phyloP scores from a whole-genome alignment of 192 early-diverging fungal genomes.

The Jimgerdemannia flammicorona region DNA sequence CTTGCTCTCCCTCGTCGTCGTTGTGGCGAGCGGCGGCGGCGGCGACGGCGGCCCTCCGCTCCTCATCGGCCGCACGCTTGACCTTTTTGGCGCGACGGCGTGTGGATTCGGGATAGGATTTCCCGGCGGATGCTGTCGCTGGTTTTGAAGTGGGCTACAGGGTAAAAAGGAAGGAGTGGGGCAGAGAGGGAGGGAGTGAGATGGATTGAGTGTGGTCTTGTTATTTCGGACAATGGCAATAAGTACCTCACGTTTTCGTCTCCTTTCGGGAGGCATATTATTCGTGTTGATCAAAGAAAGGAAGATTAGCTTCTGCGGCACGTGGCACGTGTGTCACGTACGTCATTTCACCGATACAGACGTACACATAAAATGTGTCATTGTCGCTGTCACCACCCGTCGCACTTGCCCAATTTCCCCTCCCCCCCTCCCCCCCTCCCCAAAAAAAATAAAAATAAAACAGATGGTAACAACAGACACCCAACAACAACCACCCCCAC shows the following conservation, averaged over 20 bases:
- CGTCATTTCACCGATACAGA: background rate
- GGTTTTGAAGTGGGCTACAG: background rate
- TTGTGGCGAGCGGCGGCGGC: constrained; percentile 1
- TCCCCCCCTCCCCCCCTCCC: background rate
- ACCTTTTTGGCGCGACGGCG: background rate
- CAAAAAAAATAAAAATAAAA: background rate
- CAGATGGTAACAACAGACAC: background rate
- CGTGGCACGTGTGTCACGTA: background rate
- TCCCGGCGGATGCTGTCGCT: background rate
- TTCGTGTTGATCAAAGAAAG: background rate
- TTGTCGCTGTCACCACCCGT: no score
- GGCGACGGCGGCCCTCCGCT: background rate
- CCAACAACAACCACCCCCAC: constrained; percentile 14
- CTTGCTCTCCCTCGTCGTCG: background rate
- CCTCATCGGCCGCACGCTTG: background rate
- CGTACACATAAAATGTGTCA: no score
- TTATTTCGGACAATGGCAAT: background rate
- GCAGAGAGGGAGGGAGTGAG: background rate
- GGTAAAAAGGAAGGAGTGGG: background rate
- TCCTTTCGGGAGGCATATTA: background rate
- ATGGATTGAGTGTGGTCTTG: background rate
- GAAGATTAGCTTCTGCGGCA: background rate
- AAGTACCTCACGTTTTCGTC: background rate
- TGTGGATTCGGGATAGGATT: background rate
- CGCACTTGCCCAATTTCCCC: no score